phyloP scores from a whole-genome alignment of 208 protist genomes.

The Leishmania aethiopica region DNA sequence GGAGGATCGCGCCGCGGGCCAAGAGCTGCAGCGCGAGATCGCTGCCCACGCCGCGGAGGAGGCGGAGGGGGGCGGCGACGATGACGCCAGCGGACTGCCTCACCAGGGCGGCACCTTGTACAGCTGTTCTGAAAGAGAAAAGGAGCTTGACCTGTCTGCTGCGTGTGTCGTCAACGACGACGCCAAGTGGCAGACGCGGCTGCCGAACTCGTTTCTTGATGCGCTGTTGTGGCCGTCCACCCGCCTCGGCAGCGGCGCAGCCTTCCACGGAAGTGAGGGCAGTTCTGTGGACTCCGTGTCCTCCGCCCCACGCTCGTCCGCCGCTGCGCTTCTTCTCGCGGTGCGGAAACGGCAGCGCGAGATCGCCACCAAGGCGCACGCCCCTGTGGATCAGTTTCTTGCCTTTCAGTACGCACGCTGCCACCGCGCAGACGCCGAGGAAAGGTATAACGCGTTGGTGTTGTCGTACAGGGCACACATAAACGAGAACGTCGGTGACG shows the following conservation, averaged over 20 bases:
- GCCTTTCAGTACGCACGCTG: conserved; percentile 61
- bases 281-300: neutral
- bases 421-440: conserved; percentile 45
- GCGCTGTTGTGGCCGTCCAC: neutral
- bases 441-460: conserved; percentile 52
- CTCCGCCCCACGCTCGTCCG: neutral
- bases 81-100: conserved; percentile 18
- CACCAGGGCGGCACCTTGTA: neutral
- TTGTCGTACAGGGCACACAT: conserved; percentile 49
- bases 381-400: conserved; percentile 60
- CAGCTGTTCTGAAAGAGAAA: neutral
- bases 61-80: conserved; percentile 35
- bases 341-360: conserved; percentile 59
- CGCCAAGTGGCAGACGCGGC: neutral
- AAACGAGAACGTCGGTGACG: conserved; percentile 1
- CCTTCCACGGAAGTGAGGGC: neutral
- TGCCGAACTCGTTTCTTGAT: conserved; percentile 13
- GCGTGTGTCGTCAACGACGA: neutral
- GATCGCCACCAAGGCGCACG: conserved; percentile 37
- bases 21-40: conserved; percentile 66
- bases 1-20: conserved; percentile 71
- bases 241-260: neutral
- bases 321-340: neutral
- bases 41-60: conserved; percentile 56
- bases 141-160: neutral